Percentiles rank a stretch among this genome's conserved stretches.
phyloP scores from a whole-genome alignment of 345 rosid species.

The Pistacia atlantica region DNA sequence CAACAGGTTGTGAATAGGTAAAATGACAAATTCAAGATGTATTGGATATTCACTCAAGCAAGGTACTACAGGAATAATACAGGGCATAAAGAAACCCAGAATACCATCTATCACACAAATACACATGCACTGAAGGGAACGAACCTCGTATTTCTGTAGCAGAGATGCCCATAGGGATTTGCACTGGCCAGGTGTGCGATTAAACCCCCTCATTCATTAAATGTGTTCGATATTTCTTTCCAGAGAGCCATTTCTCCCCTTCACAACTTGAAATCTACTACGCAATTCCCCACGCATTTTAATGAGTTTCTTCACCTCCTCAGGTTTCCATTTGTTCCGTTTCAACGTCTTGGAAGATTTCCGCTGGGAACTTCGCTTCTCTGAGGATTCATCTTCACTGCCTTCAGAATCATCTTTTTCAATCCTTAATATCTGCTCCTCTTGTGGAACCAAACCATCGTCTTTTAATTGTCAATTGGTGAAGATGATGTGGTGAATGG shows the following conservation, averaged over 20 bases:
- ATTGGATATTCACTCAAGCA: neutral
- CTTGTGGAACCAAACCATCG: conserved; percentile 19
- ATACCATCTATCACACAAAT: neutral
- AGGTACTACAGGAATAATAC: neutral
- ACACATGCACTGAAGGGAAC: conserved; percentile 5
- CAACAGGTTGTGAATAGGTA: neutral
- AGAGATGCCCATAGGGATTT: conserved; percentile 91
- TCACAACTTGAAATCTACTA: conserved; percentile 69
- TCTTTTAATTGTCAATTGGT: conserved; percentile 34
- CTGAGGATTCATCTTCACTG: conserved; percentile 43
- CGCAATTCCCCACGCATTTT: conserved; percentile 68
- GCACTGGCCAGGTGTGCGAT: conserved; percentile 82
- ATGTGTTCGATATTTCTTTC: conserved; percentile 78
- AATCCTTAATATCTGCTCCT: conserved; percentile 25
- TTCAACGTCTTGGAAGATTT: conserved; percentile 52
- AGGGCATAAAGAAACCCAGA: neutral
- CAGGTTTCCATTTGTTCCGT: conserved; percentile 87
- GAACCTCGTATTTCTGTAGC: conserved; percentile 84
- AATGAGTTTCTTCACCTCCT: conserved; percentile 78
- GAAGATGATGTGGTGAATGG: conserved; percentile 47
- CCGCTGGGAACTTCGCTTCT: conserved; percentile 34
- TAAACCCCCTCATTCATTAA: conserved; percentile 60
- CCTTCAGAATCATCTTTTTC: conserved; percentile 36
- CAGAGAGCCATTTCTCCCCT: conserved; percentile 92
- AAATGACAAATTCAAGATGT: neutral